These are phyloP conservation scores for Sisymbrium altissimum DNA, from an alignment of 345 rosid genomes.

Conservation along the genomic window DNA sequence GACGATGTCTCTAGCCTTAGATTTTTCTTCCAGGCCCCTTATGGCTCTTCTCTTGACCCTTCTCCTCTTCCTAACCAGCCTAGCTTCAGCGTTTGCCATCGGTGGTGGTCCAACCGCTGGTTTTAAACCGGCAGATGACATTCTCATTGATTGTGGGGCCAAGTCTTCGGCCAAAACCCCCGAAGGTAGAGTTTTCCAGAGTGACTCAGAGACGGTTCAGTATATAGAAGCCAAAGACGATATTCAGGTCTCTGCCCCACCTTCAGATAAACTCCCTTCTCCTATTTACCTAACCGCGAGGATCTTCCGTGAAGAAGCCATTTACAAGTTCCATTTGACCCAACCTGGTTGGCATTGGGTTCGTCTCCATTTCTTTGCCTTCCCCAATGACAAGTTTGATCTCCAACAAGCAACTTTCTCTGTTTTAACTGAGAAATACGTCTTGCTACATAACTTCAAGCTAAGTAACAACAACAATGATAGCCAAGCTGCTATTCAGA, in stretches of 20 bases:
- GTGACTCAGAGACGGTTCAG: conserved; percentile 45
- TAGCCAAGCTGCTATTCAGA: conserved; percentile 24
- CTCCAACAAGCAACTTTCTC: conserved; percentile 52
- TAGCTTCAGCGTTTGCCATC: background rate
- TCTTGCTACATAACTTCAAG: conserved; percentile 57
- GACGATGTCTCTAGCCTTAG: conserved; percentile 22
- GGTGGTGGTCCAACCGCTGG: background rate
- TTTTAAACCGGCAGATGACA: conserved; percentile 46
- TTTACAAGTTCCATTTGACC: conserved; percentile 42
- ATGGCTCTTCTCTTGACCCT: conserved; percentile 54
- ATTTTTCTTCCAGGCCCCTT: conserved; percentile 23
- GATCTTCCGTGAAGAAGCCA: conserved; percentile 48
- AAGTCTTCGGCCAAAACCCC: conserved; percentile 37
- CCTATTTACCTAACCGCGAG: conserved; percentile 49
- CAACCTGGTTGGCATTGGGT: conserved; percentile 70
- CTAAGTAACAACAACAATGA: conserved; percentile 24
- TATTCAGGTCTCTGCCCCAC: conserved; percentile 38
- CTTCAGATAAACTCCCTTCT: conserved; percentile 45
- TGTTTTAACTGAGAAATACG: conserved; percentile 48
- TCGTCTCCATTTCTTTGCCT: conserved; percentile 60
- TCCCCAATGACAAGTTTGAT: conserved; percentile 40
- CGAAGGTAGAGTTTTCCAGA: conserved; percentile 56
- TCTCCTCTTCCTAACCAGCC: conserved; percentile 20
- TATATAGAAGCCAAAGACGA: conserved; percentile 46
- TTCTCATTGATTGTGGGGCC: conserved; percentile 60